These are phyloP conservation scores for Apiospora malaysiana DNA, from an alignment of 2,329 filamentous ascomycete genomes.

Conservation along the genomic window DNA sequence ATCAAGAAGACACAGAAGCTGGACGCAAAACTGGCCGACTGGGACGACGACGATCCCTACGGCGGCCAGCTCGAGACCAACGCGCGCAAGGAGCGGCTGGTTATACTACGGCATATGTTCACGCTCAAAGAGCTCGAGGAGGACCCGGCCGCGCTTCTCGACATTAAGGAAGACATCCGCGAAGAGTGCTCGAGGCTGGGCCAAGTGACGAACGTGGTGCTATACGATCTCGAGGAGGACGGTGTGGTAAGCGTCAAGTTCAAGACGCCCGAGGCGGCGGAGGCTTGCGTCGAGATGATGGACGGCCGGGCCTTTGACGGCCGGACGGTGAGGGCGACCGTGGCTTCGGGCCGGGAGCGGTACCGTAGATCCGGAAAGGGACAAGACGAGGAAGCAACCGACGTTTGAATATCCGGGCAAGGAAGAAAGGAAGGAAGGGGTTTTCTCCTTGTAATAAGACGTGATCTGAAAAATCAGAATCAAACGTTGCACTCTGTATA, in stretches of 20 bases:
- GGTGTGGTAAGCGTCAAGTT: conserved; percentile 90
- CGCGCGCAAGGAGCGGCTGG: conserved; percentile 74
- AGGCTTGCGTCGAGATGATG: conserved; percentile 76
- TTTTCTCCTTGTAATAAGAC: neutral
- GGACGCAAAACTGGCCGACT: conserved; percentile 90
- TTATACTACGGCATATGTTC: conserved; percentile 93
- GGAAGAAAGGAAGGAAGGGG: too few relatives aligned
- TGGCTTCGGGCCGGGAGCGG: conserved; percentile 73
- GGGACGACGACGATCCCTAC: conserved; percentile 86
- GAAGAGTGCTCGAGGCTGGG: conserved; percentile 90
- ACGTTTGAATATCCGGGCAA: neutral
- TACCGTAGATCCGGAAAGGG: conserved; percentile 72
- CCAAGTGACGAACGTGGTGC: conserved; percentile 85
- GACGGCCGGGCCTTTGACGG: conserved; percentile 81
- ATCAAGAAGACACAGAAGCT: conserved; percentile 91
- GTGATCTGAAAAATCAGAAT: neutral
- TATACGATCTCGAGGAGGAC: conserved; percentile 86
- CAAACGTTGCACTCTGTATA: neutral
- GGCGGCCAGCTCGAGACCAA: conserved; percentile 53
- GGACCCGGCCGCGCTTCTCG: conserved; percentile 80
- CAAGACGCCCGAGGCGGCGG: conserved; percentile 71
- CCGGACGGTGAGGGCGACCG: conserved; percentile 71
- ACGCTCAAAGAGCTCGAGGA: conserved; percentile 84
- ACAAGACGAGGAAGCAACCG: conserved; percentile 39
- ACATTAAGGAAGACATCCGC: conserved; percentile 93